These are phyloP conservation scores for Lachnellula subtilissima DNA, from an alignment of 2,329 filamentous ascomycete species.

Conservation along the genomic window DNA sequence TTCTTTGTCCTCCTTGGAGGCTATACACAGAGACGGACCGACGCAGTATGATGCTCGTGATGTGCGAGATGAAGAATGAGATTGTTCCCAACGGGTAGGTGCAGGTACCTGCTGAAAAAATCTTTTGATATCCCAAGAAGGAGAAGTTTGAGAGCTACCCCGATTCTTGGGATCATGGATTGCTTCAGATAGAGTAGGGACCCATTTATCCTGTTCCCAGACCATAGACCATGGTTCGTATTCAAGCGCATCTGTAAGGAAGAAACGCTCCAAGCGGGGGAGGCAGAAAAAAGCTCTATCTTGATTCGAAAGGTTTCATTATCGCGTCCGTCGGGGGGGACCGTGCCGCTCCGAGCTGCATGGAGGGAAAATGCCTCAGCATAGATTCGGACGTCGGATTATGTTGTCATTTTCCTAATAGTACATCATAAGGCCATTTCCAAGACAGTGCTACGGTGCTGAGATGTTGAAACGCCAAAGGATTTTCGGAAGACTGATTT, in stretches of 20 bases:
- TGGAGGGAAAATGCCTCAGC: neutral
- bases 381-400: no score
- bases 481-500: no score
- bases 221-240: no score
- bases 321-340: neutral
- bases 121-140: neutral
- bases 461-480: no score
- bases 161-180: neutral
- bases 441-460: no score
- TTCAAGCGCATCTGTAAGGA: neutral
- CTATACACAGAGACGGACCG: constrained; percentile 9
- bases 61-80: constrained; percentile 10
- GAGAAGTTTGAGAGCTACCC: neutral
- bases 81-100: constrained; percentile 13
- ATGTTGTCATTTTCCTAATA: no score
- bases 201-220: neutral
- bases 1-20: constrained; percentile 16
- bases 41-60: constrained; percentile 21
- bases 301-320: neutral
- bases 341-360: neutral
- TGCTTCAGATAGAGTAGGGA: neutral
- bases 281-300: neutral
- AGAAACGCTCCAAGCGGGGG: neutral
- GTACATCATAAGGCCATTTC: no score
- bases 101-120: constrained; percentile 14